Evolutionary conservation across 2,329 filamentous ascomycete species (phyloP).

Genomic region (Fusarium sororula): DNA sequence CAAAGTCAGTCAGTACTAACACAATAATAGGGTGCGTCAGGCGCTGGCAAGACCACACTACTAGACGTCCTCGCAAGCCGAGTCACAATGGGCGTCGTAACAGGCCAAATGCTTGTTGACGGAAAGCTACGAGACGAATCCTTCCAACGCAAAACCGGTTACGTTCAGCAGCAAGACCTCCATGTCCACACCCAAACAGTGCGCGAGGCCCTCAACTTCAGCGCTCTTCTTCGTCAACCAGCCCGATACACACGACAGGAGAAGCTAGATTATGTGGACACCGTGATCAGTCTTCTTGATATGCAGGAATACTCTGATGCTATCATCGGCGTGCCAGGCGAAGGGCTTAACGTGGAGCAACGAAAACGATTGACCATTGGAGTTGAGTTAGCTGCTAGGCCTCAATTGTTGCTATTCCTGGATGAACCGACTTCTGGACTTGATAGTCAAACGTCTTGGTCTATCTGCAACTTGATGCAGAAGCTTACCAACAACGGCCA

Average conservation of each 20-base stretch:
- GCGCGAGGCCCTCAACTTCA: slow-evolving; percentile 83
- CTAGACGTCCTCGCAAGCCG: slow-evolving; percentile 83
- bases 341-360: slow-evolving; percentile 67
- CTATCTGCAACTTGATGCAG: slow-evolving; percentile 66
- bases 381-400: slow-evolving; percentile 62
- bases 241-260: slow-evolving; percentile 71
- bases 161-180: slow-evolving; percentile 88
- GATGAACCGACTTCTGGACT: slow-evolving; percentile 68
- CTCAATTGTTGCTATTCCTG: slow-evolving; percentile 64
- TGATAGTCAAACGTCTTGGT: slow-evolving; percentile 68
- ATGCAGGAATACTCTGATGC: slow-evolving; percentile 72
- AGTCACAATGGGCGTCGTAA: slow-evolving; percentile 84
- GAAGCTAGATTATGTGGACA: slow-evolving; percentile 83
- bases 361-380: slow-evolving; percentile 68
- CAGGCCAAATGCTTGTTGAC: slow-evolving; percentile 76
- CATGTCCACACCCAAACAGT: slow-evolving; percentile 84
- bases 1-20: slow-evolving; percentile 84
- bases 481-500: slow-evolving; percentile 64
- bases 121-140: slow-evolving; percentile 73
- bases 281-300: slow-evolving; percentile 71
- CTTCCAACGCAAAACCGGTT: slow-evolving; percentile 88
- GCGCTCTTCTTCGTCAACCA: slow-evolving; percentile 82
- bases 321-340: slow-evolving; percentile 67
- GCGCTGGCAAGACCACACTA: slow-evolving; percentile 88
- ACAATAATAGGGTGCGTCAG: slow-evolving; percentile 77